Percentiles rank a stretch among this genome's conserved stretches.
Evolutionary conservation across 2,329 filamentous ascomycete species (phyloP).

Genomic region (Uncinocarpus reesii): DNA sequence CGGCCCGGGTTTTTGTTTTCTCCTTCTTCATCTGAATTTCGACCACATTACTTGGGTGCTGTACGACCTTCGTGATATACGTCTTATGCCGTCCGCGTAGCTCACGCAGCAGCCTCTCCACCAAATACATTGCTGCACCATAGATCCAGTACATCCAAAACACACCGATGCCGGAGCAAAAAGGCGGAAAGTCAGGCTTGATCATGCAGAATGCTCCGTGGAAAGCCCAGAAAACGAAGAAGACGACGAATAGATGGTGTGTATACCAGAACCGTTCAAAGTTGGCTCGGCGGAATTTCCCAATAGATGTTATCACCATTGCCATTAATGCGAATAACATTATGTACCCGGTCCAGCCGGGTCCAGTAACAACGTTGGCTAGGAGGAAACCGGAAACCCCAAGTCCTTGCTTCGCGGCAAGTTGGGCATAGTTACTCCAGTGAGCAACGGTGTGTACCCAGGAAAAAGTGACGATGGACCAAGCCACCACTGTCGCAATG

Average conservation of each 20-base stretch:
- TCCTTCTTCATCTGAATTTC: slow-evolving; percentile 92
- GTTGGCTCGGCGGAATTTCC: slow-evolving; percentile 68
- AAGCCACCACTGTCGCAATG: slow-evolving; percentile 49
- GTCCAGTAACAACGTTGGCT: slow-evolving; percentile 67
- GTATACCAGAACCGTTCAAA: slow-evolving; percentile 88
- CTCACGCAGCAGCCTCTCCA: slow-evolving; percentile 69
- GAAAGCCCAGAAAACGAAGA: slow-evolving; percentile 86
- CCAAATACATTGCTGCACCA: slow-evolving; percentile 67
- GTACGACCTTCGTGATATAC: slow-evolving; percentile 78
- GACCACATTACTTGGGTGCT: slow-evolving; percentile 78
- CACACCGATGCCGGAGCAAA: slow-evolving; percentile 58
- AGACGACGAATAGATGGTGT: slow-evolving; percentile 76
- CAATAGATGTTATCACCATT: slow-evolving; percentile 66
- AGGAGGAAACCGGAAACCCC: slow-evolving; percentile 68
- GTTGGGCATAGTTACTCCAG: slow-evolving; percentile 76
- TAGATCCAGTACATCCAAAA: slow-evolving; percentile 91
- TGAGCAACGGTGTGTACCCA: slow-evolving; percentile 79
- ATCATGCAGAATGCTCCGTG: slow-evolving; percentile 89
- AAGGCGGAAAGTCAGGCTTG: slow-evolving; percentile 69
- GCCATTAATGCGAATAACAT: slow-evolving; percentile 70
- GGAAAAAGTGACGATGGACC: slow-evolving; percentile 81
- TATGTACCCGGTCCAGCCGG: slow-evolving; percentile 76
- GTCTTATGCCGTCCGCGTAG: slow-evolving; percentile 72
- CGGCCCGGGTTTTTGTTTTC: slow-evolving; percentile 67
- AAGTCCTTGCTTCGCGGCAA: slow-evolving; percentile 62